Conservation (phyloP, 164 flowering plant genomes). For the Chimonanthus salicifolius region DNA sequence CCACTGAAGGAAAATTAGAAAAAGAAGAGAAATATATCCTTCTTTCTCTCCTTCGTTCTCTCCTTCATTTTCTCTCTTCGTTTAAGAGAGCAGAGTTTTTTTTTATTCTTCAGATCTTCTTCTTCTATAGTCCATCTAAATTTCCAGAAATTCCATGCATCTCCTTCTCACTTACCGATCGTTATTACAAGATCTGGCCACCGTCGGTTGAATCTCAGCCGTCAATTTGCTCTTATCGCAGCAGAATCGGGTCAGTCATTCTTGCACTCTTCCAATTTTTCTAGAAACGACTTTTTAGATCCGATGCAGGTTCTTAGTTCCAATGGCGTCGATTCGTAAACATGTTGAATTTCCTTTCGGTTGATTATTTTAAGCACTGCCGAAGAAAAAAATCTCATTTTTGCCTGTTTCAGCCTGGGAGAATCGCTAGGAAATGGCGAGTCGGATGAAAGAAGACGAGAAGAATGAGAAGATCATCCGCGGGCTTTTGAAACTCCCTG, state of each 20-base stretch:
- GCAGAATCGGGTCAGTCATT: slow-evolving; percentile 4
- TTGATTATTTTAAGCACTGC: neutral
- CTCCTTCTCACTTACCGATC: neutral
- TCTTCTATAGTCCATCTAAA: neutral
- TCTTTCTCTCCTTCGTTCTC: neutral
- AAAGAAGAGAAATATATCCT: neutral
- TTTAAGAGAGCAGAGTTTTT: slow-evolving; percentile 2
- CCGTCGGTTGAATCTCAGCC: neutral
- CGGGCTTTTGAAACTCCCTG: slow-evolving; percentile 68
- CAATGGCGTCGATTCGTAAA: neutral
- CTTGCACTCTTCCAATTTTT: neutral
- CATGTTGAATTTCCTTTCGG: neutral
- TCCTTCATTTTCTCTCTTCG: neutral
- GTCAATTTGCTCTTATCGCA: slow-evolving; percentile 1
- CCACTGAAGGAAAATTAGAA: neutral
- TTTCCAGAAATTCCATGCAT: slow-evolving; percentile 1
- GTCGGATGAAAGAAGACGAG: slow-evolving; percentile 83
- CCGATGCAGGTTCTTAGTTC: neutral
- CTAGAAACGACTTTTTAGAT: neutral
- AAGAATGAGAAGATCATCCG: slow-evolving; percentile 83
- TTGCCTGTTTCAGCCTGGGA: neutral
- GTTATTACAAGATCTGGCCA: neutral
- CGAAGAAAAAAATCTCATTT: neutral
- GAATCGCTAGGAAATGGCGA: slow-evolving; percentile 47
- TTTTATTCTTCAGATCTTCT: slow-evolving; percentile 3